Evolutionary conservation across 192 early-diverging fungal species (phyloP), one percentile per base, ranked within the genome.

Genomic region (Backusella liffmaniae): DNA sequence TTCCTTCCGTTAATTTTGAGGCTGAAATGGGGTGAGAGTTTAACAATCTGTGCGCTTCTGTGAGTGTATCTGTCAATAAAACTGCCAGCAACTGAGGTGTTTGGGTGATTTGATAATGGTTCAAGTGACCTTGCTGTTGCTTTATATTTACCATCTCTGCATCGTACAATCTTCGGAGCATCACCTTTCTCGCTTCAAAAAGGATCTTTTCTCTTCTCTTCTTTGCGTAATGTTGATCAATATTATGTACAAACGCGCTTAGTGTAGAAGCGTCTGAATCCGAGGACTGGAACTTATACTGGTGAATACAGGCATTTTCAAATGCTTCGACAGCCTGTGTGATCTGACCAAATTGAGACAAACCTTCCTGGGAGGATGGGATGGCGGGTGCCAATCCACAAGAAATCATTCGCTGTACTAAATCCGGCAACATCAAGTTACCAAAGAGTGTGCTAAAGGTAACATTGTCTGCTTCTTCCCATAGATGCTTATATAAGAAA

Each of bases 181-280:
- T 88, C 13, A 88, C 74, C 26, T 79, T 80, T 9, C 88, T 77
- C 29, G 81, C 88, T 37, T 79, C 39, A 18, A 80, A 74, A 21
- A 90, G 67, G 1, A 90, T 44, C 9, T 76, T 81, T 18, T 85
- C 81, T 18, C 86, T 69, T 42, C 83, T 81, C 46, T 77, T 77
- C 65, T 81, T 79, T 12, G 87, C 85, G 65, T 87, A 87, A 36
- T 86, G 86, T 1, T 80, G 21, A 70, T 90, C 88, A 36, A 88
- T 79, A 37, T 84, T 79, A 21, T 77, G 71, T 4, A 87, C 88
- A 82, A 86, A 88, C 1, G 73, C 65, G 1, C 67, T 70, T 5
- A 88, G 53, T 6, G 67, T 77, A 1, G 70, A 76, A 10, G 79
- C 65, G 1, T 81, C 81, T 0, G 75, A 77, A 30, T 82, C 78